Evolutionary conservation across 2,329 filamentous ascomycete genomes (phyloP), one percentile per base, ranked within the genome.

Genomic region (Nothophoma quercina): DNA sequence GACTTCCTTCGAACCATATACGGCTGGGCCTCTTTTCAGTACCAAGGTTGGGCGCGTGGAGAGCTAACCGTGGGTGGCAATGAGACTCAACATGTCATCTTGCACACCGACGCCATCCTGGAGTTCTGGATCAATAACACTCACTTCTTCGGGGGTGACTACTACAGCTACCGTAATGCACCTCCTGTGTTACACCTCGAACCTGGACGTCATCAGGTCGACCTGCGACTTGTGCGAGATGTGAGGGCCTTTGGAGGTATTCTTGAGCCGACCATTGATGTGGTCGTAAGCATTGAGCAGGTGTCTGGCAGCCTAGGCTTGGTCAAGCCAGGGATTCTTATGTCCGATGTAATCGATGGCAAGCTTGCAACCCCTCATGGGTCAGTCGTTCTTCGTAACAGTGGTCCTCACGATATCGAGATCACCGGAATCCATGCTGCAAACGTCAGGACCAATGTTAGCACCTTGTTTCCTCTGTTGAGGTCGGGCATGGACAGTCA

Each of bases 21-120:
- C 64, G 84, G 84, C 36, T 86, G 83, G 84, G 75, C 82, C 39
- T 81, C 81, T 15, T 69, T 83, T 10, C 83, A 86, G 60, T 85
- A 81, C 66, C 83, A 85, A 63, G 80, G 79, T 7, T 86, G 83
- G 83, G 75, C 78, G 21, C 76, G 83, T 40, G 83, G 83, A 28
- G 68, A 74, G 44, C 68, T 83, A n/a, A 65, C 68, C 15, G 67
- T 83, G 5, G 43, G 56, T 16, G 71, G 71, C 8, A 62, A 69
- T 22, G 62, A 69, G 22, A 64, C 66, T 15, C 69, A 68, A 29
- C 64, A 67, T 25, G 62, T 82, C 21, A 67, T 75, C 12, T 56
- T 85, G 1, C 77, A 78, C 56, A 78, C 76, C 1, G 77, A 81
- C 51, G 68, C 77, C 21, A 67, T 84, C 25, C 67, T 85, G 7